These are phyloP conservation scores for Serendipita sp. DNA, from an alignment of 768 basidiomycete species.

Conservation along the genomic window DNA sequence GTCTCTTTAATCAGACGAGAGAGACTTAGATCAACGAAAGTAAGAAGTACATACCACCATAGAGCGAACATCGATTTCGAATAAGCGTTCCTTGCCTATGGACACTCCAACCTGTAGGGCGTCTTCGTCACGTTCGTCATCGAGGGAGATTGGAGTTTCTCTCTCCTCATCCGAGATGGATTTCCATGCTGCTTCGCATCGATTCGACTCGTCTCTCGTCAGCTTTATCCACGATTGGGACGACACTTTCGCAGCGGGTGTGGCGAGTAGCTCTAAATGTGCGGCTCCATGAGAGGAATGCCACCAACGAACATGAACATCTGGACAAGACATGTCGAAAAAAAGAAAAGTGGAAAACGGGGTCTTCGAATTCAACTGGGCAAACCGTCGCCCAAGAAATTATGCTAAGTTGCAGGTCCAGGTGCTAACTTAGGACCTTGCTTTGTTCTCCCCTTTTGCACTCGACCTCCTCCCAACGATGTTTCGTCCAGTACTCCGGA, in stretches of 20 bases:
- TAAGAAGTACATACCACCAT: constrained; percentile 15
- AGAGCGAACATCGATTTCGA: constrained; percentile 18
- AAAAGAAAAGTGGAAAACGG: too few species aligned
- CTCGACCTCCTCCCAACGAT: too few species aligned
- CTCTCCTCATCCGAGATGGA: constrained; percentile 12
- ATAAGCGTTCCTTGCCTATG: constrained; percentile 16
- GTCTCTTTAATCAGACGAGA: not conserved
- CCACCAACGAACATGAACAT: not conserved
- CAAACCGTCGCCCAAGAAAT: too few species aligned
- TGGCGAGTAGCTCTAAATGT: constrained; percentile 1
- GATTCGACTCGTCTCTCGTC: constrained; percentile 13
- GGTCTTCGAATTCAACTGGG: too few species aligned
- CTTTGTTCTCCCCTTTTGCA: too few species aligned
- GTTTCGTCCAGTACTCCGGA: too few species aligned
- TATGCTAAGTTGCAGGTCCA: too few species aligned
- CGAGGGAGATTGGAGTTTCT: not conserved
- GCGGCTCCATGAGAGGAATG: not conserved
- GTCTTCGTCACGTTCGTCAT: constrained; percentile 9
- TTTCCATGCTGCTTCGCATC: constrained; percentile 18
- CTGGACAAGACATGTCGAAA: not conserved
- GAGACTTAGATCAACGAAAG: too few species aligned
- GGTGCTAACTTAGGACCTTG: too few species aligned
- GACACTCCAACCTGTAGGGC: constrained; percentile 15
- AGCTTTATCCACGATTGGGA: not conserved
- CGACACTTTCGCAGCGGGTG: not conserved